Evolutionary conservation across 768 basidiomycete genomes (phyloP).

Genomic region (Gloeostereum incarnatum): DNA sequence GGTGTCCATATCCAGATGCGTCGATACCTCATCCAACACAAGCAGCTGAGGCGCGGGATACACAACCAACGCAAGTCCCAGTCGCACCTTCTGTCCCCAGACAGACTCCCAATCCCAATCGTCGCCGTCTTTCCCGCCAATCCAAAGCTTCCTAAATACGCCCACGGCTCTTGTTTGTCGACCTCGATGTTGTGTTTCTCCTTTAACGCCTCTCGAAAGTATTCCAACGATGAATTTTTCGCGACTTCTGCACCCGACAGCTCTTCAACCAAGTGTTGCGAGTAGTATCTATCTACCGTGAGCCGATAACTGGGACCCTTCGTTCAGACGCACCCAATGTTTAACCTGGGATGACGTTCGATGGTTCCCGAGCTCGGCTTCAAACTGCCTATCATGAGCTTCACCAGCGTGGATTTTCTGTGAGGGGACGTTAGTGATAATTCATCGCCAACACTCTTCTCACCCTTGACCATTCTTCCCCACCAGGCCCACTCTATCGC

Average conservation of each 20-base stretch:
- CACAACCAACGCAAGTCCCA: conserved; percentile 48
- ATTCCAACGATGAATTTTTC: conserved; percentile 16
- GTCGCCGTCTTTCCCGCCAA: conserved; percentile 31
- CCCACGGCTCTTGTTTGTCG: conserved; percentile 28
- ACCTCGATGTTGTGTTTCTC: conserved; percentile 8
- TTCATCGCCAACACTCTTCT: no score
- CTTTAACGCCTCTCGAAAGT: conserved; percentile 21
- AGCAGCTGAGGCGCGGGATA: conserved; percentile 46
- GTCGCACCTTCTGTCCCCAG: conserved; percentile 55
- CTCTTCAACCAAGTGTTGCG: conserved; percentile 53
- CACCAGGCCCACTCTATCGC: background rate
- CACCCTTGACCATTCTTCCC: conserved; percentile 41
- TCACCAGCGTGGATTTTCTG: conserved; percentile 53
- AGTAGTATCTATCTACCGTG: no score
- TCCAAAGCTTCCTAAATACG: conserved; percentile 32
- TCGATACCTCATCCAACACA: conserved; percentile 53
- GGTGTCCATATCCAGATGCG: conserved; percentile 59
- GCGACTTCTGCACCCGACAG: conserved; percentile 18
- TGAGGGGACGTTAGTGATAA: no score
- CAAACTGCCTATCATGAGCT: conserved; percentile 28
- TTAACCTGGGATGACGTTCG: conserved; percentile 39
- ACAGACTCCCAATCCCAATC: conserved; percentile 33
- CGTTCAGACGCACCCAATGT: no score
- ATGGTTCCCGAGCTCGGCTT: conserved; percentile 37
- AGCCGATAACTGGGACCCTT: no score